Base-by-base conservation (phyloP, 2,329 filamentous ascomycete genomes). In the Fusarium burgessii region DNA sequence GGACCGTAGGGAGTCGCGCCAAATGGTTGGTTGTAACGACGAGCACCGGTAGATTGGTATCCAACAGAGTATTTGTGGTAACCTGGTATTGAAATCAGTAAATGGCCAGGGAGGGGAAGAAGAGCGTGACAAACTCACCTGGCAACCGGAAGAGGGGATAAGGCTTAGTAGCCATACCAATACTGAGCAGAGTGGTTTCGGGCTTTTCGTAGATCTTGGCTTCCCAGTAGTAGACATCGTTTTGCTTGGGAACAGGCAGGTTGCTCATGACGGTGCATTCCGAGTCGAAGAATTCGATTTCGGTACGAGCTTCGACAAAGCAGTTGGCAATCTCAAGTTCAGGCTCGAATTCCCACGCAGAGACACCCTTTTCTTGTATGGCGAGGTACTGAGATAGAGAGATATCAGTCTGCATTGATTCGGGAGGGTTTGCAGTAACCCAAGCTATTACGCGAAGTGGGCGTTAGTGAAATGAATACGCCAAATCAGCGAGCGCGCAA, bases 221-320 rank as follows among this genome's bases (percentile, higher is more conserved):
- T 81, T 99, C 96, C 96, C 96, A 99, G 82, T 99, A 99, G 81
- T 99, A 99, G 14, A 98, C 95, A 78, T 99, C 96, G 78, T 99
- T 99, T 79, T 99, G 96, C 79, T 99, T 99, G 17, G 96, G 96
- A 11, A 99, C 94, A 1, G 96, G 96, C 42, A 99, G 83, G 77
- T 99, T 99, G 85, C 93, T 97, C 85, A 97, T 94, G 68, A 98
- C 96, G 75, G 95, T 97, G 84, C 95, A 98, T 80, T 97, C 96
- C 4, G 94, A 96, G 81, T 99, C 96, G 78, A 97, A 99, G 83
- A 99, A 99, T 80, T 99, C 96, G 71, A 99, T 97, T 81, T 99
- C 96, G 14, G 96, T 99, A 72, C 96, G 90, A 42, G 85, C 95
- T 82, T 99, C 95, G 71, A 99, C 96, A 79, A 99, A 99, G 82